Base-by-base conservation (phyloP, 2,329 filamentous ascomycete species). In the Pseudopithomyces maydicus region DNA sequence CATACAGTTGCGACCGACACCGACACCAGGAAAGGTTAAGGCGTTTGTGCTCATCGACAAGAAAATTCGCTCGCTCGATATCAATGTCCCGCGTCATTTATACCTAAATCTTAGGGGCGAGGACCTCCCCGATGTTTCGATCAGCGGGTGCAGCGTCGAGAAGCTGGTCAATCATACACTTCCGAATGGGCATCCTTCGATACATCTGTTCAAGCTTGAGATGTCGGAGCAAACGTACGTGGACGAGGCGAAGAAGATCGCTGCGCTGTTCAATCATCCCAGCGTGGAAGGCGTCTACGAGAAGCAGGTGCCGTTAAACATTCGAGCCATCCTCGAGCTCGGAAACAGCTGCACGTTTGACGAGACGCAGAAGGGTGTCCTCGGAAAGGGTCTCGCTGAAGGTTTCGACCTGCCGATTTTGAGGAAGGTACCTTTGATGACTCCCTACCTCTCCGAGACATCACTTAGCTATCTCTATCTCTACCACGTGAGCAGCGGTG, bases 271-370 rank as follows among this genome's bases (percentile, higher is more conserved):
- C 79, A 92, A 94, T 61, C 93, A 99, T 71, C 87, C 92, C 0
- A 97, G 92, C 74, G 91, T 99, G 1, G 95, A 99, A 76, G 96
- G 96, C 29, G 92, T 99, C 14, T 99, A 99, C 70, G 96, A 99
- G 78, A 94, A 90, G 69, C 90, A 97, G 64, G 84, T 99, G 1
- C 92, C 96, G 1, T 81, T 98, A 6, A 91, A 91, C 61, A 85
- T 96, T 46, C 86, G 94, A 39, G 95, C 94, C 3, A 85, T 99
- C 32, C 84, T 99, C 10, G 90, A 95, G 65, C 81, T 99, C 1
- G 96, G 95, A 41, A 97, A 91, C 68, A 81, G 90, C 29, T 99
- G 95, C 73, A 96, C 92, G 2, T 96, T 99, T 64, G 95, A 99
- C 68, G 90, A 97, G 68, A 88, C 83, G 53, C 93, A 97, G 66